Evolutionary conservation across 257 asterid genomes (phyloP).

Genomic region (Ophiorrhiza pumila): DNA sequence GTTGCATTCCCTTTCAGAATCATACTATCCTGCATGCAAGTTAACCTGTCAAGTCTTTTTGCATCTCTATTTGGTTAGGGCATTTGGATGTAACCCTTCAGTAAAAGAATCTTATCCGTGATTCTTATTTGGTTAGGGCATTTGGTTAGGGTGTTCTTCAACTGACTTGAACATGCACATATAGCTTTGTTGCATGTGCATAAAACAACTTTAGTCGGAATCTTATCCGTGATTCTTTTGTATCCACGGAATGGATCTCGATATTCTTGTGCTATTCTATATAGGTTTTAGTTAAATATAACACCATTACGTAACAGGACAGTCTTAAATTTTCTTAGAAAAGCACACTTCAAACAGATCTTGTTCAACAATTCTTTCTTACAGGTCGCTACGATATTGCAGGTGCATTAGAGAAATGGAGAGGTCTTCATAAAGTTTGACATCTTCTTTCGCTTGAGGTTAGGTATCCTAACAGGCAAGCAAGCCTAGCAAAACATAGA

Average conservation of each 20-base stretch:
- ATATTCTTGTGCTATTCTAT: too few species aligned
- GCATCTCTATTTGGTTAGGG: neutral
- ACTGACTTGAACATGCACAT: too few species aligned
- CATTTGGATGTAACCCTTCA: neutral
- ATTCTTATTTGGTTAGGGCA: too few species aligned
- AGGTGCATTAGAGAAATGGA: slow-evolving; percentile 96
- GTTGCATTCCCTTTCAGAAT: neutral
- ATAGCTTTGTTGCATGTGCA: too few species aligned
- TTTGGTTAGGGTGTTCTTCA: too few species aligned
- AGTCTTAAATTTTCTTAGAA: neutral
- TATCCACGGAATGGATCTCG: too few species aligned
- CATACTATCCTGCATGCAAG: neutral
- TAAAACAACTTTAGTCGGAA: too few species aligned
- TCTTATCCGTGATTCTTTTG: too few species aligned
- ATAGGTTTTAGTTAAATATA: too few species aligned
- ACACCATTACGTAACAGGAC: neutral
- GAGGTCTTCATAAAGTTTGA: slow-evolving; percentile 90
- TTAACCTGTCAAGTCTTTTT: neutral
- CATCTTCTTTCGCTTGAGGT: slow-evolving; percentile 79
- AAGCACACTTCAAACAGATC: neutral
- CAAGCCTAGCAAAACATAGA: slow-evolving; percentile 51
- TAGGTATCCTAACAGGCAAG: slow-evolving; percentile 70
- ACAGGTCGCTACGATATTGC: slow-evolving; percentile 88
- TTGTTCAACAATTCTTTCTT: neutral
- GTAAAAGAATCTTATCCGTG: too few species aligned